Base-by-base conservation (phyloP, 495 filamentous ascomycete species). In the Glarea lozoyensis region DNA sequence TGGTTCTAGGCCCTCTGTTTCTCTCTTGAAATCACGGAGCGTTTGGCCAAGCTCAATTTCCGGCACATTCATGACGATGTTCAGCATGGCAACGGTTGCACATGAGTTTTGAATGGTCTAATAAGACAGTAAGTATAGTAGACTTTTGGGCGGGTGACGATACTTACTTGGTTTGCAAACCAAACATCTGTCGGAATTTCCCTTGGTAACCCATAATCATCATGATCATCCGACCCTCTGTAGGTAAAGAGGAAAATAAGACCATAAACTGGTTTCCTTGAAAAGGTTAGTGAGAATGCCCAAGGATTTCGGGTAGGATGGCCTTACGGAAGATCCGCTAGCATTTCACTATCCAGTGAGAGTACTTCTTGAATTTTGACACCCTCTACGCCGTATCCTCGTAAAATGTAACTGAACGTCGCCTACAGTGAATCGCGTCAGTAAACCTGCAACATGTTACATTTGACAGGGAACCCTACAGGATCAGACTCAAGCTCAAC, bases 401-500 rank as follows among this genome's bases (percentile, higher is more conserved):
- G 70, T 16, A 98, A 72, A 64, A 95, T 89, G 22, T 78, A 74
- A 52, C 84, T 89, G 70, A 96, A 94, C 29, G 88, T 73, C 22
- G 76, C 81, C 85, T 89, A 50, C 3, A 15, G 31, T 2, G 38
- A 16, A 10, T 12, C 2, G 36, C 3, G 6, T 10, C 6, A 35
- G 21, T 12, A 19, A 13, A 3, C 5, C 19, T 16, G 16, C 32
- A 35, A 16, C 6, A 29, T 7, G 7, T 7, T n/a, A n/a, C 7
- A 29, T 29, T 29, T 7, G 25, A 29, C n/a, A 29, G 25, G 7
- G 6, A 19, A 20, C 57, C 75, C 58, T 63, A 88, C 88, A 2
- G 92, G 92, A 42, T 98, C 89, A 0, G 86, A 93, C 59, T 94
- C 88, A 27, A 96, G 69, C 55, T 95, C 88, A 34, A 81, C 82